Evolutionary conservation across 306 rosid genomes (phyloP).

Genomic region (Quercus agrifolia): DNA sequence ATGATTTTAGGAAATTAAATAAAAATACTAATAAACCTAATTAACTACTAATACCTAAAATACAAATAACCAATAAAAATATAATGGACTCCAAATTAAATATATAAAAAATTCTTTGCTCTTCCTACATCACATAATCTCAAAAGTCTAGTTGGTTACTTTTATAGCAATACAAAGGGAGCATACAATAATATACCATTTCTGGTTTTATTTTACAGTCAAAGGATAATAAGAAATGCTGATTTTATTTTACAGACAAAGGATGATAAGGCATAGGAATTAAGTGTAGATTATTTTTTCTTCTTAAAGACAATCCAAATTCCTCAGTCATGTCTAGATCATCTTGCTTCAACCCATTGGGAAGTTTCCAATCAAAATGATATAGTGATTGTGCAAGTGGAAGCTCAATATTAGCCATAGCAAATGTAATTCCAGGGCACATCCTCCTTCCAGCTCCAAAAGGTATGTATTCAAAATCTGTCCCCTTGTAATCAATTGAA

Average conservation of each 20-base stretch:
- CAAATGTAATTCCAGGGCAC: conserved; percentile 20
- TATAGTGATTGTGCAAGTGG: conserved; percentile 12
- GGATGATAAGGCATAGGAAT: background rate
- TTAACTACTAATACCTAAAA: too few relatives aligned
- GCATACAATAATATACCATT: too few relatives aligned
- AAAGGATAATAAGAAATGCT: background rate
- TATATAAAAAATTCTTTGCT: too few relatives aligned
- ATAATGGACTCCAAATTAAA: too few relatives aligned
- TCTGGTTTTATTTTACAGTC: background rate
- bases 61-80: too few relatives aligned
- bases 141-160: too few relatives aligned
- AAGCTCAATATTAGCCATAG: conserved; percentile 3
- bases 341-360: conserved; percentile 9
- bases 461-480: conserved; percentile 20
- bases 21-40: too few relatives aligned
- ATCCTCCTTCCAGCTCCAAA: conserved; percentile 39
- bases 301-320: background rate
- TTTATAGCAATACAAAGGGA: too few relatives aligned
- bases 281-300: background rate
- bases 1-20: too few relatives aligned
- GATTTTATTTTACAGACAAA: background rate
- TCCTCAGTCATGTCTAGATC: conserved; percentile 23
- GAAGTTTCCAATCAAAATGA: conserved; percentile 33
- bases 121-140: too few relatives aligned
- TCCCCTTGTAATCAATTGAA: conserved; percentile 19